These are phyloP conservation scores for Tolypocladium tundrense DNA, from an alignment of 2,329 filamentous ascomycete genomes.

Conservation along the genomic window DNA sequence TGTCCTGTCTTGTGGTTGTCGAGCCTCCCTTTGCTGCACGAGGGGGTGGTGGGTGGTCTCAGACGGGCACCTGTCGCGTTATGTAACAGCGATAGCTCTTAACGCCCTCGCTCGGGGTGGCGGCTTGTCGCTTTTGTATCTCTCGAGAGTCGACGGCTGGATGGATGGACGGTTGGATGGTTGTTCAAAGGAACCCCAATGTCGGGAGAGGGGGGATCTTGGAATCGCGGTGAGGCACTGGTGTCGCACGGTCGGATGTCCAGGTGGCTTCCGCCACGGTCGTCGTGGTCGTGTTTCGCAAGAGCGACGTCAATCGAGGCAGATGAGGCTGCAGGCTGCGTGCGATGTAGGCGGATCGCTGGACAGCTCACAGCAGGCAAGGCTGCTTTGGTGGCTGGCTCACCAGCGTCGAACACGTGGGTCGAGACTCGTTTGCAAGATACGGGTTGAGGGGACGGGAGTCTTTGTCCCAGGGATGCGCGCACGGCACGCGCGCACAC, in stretches of 20 bases:
- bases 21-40: conserved; percentile 5
- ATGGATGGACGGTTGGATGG: background rate
- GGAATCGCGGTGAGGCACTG: background rate
- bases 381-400: conserved; percentile 1
- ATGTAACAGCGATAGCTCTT: conserved; percentile 5
- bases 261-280: conserved; percentile 1
- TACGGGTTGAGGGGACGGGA: background rate
- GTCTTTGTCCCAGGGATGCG: background rate
- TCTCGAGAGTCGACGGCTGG: background rate
- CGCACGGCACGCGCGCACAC: background rate
- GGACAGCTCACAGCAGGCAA: background rate
- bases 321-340: background rate
- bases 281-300: background rate
- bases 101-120: background rate
- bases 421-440: background rate
- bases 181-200: background rate
- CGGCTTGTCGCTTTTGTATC: background rate
- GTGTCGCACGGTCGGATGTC: background rate
- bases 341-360: background rate
- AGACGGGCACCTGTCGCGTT: conserved; percentile 5
- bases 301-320: background rate
- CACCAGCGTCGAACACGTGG: conserved; percentile 2
- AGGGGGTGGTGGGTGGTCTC: conserved; percentile 5
- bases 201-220: background rate
- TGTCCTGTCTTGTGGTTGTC: conserved; percentile 2